These are phyloP conservation scores for Jaminaea rosea DNA, from an alignment of 1,284 basidiomycete genomes.

Conservation along the genomic window DNA sequence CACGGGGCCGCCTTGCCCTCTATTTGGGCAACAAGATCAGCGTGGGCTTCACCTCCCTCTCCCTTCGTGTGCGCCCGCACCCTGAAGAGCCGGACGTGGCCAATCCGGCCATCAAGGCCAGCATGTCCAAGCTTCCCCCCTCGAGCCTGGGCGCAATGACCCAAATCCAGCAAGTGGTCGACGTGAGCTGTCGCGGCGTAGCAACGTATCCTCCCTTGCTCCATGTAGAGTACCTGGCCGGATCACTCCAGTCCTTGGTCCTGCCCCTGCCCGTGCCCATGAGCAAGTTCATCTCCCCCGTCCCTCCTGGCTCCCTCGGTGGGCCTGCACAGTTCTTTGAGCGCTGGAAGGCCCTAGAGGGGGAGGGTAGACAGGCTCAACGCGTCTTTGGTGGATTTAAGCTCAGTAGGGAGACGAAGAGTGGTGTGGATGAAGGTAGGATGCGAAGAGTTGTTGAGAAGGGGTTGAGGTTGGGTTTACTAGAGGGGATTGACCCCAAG, in stretches of 20 bases:
- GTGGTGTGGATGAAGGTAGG: constrained; percentile 64
- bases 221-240: constrained; percentile 81
- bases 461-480: constrained; percentile 66
- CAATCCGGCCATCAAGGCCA: constrained; percentile 67
- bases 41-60: constrained; percentile 76
- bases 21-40: constrained; percentile 94
- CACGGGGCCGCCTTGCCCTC: constrained; percentile 79
- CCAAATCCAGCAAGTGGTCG: constrained; percentile 84
- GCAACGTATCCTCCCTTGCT: constrained; percentile 74
- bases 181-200: constrained; percentile 83
- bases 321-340: constrained; percentile 83
- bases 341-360: constrained; percentile 93
- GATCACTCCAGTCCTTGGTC: constrained; percentile 75
- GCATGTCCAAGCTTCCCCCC: constrained; percentile 76
- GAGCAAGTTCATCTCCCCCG: constrained; percentile 87
- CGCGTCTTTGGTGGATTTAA: constrained; percentile 66
- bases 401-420: constrained; percentile 53
- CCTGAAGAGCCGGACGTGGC: constrained; percentile 60
- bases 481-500: constrained; percentile 59
- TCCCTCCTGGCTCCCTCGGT: too few species aligned
- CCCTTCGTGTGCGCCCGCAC: constrained; percentile 63
- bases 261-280: constrained; percentile 76
- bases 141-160: constrained; percentile 70
- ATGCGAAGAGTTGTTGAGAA: constrained; percentile 63
- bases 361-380: constrained; percentile 83